Percentiles rank a stretch among this genome's conserved stretches.
These are phyloP conservation scores for Irineochytrium annulatum DNA, from an alignment of 192 early-diverging fungal genomes.

Conservation along the genomic window DNA sequence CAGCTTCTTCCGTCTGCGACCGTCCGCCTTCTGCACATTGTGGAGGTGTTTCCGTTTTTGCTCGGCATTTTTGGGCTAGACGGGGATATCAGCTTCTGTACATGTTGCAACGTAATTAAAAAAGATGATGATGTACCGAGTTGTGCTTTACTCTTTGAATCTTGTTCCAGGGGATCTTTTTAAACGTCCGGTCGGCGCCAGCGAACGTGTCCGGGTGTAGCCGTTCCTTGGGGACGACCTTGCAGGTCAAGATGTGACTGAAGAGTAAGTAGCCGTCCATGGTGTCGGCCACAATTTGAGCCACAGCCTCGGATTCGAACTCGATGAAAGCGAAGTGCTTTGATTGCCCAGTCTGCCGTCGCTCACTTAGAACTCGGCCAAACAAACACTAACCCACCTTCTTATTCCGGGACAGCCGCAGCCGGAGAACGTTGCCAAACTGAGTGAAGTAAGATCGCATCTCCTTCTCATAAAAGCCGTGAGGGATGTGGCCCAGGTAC, in stretches of 20 bases:
- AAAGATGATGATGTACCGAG: too few relatives aligned
- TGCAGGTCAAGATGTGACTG: constrained; percentile 28
- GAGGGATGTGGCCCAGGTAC: constrained; percentile 88
- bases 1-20: too few relatives aligned
- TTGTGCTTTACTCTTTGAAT: constrained; percentile 60
- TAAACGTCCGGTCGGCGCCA: constrained; percentile 68
- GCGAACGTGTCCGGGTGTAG: constrained; percentile 73
- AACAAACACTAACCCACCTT: constrained; percentile 32
- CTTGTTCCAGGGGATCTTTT: constrained; percentile 55
- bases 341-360: constrained; percentile 69
- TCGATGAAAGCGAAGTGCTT: constrained; percentile 96
- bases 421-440: constrained; percentile 77
- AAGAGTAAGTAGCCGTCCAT: constrained; percentile 63
- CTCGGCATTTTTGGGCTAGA: too few relatives aligned
- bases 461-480: constrained; percentile 92
- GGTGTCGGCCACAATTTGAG: constrained; percentile 87
- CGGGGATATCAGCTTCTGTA: too few relatives aligned
- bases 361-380: not conserved
- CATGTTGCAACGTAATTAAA: too few relatives aligned
- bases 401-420: constrained; percentile 83
- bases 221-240: constrained; percentile 63
- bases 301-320: constrained; percentile 75
- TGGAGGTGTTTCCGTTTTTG: too few relatives aligned
- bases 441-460: constrained; percentile 90
- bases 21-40: too few relatives aligned